Evolutionary conservation across 2,329 filamentous ascomycete species (phyloP).

Genomic region (Curvularia eragrostidis): DNA sequence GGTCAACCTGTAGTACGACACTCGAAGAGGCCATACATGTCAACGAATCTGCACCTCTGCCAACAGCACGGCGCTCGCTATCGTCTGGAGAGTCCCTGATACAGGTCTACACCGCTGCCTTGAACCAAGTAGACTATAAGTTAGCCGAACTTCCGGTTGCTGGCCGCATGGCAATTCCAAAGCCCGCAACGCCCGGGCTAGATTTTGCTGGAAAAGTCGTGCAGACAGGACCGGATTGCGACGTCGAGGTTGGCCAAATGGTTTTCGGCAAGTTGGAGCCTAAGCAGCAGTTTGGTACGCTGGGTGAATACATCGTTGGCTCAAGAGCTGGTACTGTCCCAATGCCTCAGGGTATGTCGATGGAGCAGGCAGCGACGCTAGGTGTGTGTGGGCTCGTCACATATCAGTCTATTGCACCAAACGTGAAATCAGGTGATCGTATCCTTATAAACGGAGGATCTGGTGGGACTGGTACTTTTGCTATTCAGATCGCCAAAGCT

Average conservation of each 20-base stretch:
- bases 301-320: constrained; percentile 32
- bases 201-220: constrained; percentile 29
- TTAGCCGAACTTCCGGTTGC: constrained; percentile 27
- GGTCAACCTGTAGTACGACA: constrained; percentile 17
- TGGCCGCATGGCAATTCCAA: constrained; percentile 27
- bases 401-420: constrained; percentile 27
- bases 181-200: constrained; percentile 32
- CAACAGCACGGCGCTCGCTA: constrained; percentile 9
- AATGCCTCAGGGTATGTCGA: constrained; percentile 19
- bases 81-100: constrained; percentile 21
- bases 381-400: constrained; percentile 33
- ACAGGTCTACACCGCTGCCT: constrained; percentile 25
- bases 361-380: constrained; percentile 26
- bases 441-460: constrained; percentile 69
- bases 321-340: constrained; percentile 27
- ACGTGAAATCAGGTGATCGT: constrained; percentile 49
- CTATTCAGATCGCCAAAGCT: constrained; percentile 67
- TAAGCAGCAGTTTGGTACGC: constrained; percentile 29
- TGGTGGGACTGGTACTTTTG: constrained; percentile 66
- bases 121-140: constrained; percentile 38
- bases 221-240: constrained; percentile 8
- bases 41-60: constrained; percentile 16
- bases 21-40: constrained; percentile 24
- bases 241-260: constrained; percentile 22
- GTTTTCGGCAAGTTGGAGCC: constrained; percentile 35